These are phyloP conservation scores for Stemphylium vesicarium DNA, from an alignment of 2,329 filamentous ascomycete genomes.

Conservation along the genomic window DNA sequence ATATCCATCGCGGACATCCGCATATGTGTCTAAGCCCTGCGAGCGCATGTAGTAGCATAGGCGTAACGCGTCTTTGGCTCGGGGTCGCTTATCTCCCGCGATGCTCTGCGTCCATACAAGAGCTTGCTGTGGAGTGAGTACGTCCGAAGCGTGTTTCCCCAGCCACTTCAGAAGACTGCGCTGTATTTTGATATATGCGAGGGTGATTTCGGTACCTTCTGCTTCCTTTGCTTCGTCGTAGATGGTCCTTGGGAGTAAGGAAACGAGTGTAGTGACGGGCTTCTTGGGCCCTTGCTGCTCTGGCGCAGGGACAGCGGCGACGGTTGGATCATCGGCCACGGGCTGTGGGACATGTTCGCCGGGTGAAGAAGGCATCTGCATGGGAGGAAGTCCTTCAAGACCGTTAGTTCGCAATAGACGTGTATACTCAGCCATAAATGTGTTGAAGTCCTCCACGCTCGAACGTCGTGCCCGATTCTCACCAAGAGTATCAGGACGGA, in stretches of 20 bases:
- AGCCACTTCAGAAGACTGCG: conserved; percentile 21
- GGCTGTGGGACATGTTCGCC: background rate
- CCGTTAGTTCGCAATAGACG: no score
- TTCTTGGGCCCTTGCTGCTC: background rate
- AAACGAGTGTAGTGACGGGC: conserved; percentile 16
- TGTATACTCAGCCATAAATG: no score
- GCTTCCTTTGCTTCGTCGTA: conserved; percentile 27
- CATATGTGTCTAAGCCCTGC: conserved; percentile 30
- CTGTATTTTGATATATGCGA: conserved; percentile 28
- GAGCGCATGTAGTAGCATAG: conserved; percentile 45
- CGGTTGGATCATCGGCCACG: background rate
- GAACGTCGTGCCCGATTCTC: background rate
- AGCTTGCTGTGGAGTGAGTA: conserved; percentile 18
- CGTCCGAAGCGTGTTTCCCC: conserved; percentile 15
- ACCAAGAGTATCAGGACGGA: background rate
- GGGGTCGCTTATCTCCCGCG: conserved; percentile 6
- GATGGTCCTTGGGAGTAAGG: conserved; percentile 13
- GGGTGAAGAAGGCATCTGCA: background rate
- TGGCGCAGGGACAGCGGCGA: background rate
- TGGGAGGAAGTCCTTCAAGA: no score
- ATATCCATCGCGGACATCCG: conserved; percentile 9
- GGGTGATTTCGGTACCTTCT: conserved; percentile 14
- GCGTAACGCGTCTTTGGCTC: conserved; percentile 26
- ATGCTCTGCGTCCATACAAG: conserved; percentile 22
- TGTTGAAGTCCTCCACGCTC: no score